A percentile compares a stretch with the other conserved stretches of the same genome.
Evolutionary conservation across 768 basidiomycete genomes (phyloP).

Genomic region (Pleurotus citrinopileatus): DNA sequence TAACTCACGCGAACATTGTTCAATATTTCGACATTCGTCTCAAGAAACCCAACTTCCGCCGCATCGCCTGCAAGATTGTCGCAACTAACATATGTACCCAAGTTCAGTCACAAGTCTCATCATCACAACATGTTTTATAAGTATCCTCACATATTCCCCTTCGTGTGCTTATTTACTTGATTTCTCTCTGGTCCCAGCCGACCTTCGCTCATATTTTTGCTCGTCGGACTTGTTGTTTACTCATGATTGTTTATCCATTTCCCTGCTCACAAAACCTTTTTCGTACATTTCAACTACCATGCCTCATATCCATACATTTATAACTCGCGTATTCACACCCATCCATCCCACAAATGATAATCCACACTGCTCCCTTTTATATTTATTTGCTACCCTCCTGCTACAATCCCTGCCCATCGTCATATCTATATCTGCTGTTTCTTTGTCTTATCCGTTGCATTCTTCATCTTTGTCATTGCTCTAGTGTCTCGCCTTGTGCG

Average conservation of each 20-base stretch:
- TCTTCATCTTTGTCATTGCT: slow-evolving; percentile 16
- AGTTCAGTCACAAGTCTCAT: slow-evolving; percentile 18
- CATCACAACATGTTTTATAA: slow-evolving; percentile 37
- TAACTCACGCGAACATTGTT: slow-evolving; percentile 28
- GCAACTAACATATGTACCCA: slow-evolving; percentile 17
- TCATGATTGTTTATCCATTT: slow-evolving; percentile 7
- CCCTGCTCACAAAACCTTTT: slow-evolving; percentile 17
- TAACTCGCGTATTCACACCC: not conserved
- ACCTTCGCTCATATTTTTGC: slow-evolving; percentile 10
- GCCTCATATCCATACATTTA: slow-evolving; percentile 9
- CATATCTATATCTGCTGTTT: slow-evolving; percentile 19
- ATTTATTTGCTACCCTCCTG: slow-evolving; percentile 3
- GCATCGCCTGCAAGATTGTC: slow-evolving; percentile 24
- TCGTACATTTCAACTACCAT: slow-evolving; percentile 25
- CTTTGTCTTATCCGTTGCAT: slow-evolving; percentile 14
- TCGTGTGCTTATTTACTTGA: slow-evolving; percentile 33
- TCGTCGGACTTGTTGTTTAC: slow-evolving; percentile 10
- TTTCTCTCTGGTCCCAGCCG: slow-evolving; percentile 27
- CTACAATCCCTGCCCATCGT: slow-evolving; percentile 8
- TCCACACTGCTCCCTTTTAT: slow-evolving; percentile 4
- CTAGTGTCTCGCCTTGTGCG: slow-evolving; percentile 13
- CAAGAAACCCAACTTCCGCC: slow-evolving; percentile 26
- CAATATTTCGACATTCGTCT: slow-evolving; percentile 32
- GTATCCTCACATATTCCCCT: slow-evolving; percentile 26
- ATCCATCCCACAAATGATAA: not conserved